Percentiles rank a stretch among this genome's conserved stretches.
Evolutionary conservation across 345 rosid genomes (phyloP).

Genomic region (Chamaenerion angustifolium): DNA sequence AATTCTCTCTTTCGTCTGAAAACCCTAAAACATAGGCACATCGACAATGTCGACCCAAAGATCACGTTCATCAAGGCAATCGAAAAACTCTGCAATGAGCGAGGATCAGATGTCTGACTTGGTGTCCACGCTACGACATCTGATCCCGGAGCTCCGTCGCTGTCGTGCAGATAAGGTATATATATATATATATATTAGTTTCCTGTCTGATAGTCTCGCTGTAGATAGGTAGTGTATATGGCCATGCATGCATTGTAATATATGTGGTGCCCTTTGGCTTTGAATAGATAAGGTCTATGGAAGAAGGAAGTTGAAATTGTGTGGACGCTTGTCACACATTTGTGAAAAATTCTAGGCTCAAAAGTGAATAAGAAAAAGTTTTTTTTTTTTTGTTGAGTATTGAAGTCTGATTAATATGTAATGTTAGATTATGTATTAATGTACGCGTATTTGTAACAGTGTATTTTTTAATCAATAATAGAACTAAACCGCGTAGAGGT

Average conservation of each 20-base stretch:
- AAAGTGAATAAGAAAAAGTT: too few species aligned
- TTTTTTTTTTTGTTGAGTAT: too few species aligned
- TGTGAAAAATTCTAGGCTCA: too few species aligned
- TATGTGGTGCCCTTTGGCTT: constrained; percentile 3
- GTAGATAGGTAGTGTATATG: not conserved
- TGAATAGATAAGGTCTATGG: constrained; percentile 2
- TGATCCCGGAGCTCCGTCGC: constrained; percentile 9
- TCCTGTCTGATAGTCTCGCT: not conserved
- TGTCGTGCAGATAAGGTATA: constrained; percentile 7
- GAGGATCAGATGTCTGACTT: constrained; percentile 6
- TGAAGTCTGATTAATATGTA: too few species aligned
- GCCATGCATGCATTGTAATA: not conserved
- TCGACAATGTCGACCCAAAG: constrained; percentile 8
- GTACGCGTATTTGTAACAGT: too few species aligned
- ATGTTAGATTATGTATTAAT: too few species aligned
- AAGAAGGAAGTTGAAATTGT: too few species aligned
- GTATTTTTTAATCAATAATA: too few species aligned
- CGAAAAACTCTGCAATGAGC: constrained; percentile 1
- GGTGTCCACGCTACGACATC: constrained; percentile 9
- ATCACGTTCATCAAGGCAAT: not conserved
- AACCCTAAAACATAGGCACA: not conserved
- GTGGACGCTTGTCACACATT: too few species aligned
- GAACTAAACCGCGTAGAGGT: too few species aligned
- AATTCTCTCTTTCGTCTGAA: not conserved
- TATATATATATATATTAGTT: not conserved